Conservation (phyloP, 1,139 yeast species). For the Geotrichum restrictum region DNA sequence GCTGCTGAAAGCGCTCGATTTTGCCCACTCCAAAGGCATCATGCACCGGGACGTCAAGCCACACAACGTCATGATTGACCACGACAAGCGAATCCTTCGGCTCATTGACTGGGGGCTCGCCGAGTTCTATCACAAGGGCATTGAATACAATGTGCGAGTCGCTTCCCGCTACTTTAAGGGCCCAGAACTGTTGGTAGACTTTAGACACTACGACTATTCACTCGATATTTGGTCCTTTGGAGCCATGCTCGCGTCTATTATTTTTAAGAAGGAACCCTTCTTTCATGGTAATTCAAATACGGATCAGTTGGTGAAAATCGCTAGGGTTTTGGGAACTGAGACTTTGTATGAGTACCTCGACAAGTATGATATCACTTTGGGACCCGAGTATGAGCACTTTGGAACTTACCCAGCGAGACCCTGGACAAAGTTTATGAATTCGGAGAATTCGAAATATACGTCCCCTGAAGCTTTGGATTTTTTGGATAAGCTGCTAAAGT, state of each 20-base stretch:
- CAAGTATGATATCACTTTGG: constrained; percentile 70
- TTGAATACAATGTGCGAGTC: constrained; percentile 88
- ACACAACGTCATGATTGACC: constrained; percentile 95
- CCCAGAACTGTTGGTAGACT: constrained; percentile 85
- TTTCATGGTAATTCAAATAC: constrained; percentile 93
- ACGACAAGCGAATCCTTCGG: constrained; percentile 57
- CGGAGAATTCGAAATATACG: constrained; percentile 62
- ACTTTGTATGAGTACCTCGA: constrained; percentile 64
- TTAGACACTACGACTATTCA: constrained; percentile 84
- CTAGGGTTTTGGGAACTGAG: constrained; percentile 82
- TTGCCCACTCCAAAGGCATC: constrained; percentile 89
- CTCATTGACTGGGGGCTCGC: constrained; percentile 97
- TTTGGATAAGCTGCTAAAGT: constrained; percentile 69
- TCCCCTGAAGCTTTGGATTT: constrained; percentile 69
- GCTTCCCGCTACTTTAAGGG: constrained; percentile 94
- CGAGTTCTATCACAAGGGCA: constrained; percentile 87
- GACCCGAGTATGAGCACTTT: constrained; percentile 72
- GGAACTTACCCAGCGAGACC: constrained; percentile 74
- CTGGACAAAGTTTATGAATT: constrained; percentile 74
- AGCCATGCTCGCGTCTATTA: constrained; percentile 95
- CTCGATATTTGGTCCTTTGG: constrained; percentile 93
- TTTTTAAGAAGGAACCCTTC: constrained; percentile 89
- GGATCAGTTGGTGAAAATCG: constrained; percentile 89
- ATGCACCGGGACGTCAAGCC: constrained; percentile 98
- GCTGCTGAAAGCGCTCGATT: constrained; percentile 77